Base-by-base conservation (phyloP, 78 protist species). In the Monocercomonoides exilis region DNA sequence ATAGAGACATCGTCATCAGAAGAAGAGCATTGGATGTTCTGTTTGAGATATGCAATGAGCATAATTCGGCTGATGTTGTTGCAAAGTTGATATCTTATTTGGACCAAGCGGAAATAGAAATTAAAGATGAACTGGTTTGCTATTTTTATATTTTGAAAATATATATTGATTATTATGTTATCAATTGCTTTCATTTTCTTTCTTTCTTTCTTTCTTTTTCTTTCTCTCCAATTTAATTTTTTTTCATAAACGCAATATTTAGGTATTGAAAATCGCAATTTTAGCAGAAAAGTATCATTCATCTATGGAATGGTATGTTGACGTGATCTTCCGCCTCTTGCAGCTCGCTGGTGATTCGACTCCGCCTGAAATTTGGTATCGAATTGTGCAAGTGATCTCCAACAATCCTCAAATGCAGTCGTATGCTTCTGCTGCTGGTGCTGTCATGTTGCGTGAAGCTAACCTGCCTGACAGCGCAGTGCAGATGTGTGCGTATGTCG, bases 311-410 rank as follows among this genome's bases (percentile, higher is more conserved):
- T 96, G 98, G 97, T 97, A 96, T 90, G 93, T 97, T 32, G 97
- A 97, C 82, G 92, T 90, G 54, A 89, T 96, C 86, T 77, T 96
- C 44, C 81, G 85, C 36, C 93, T 97, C 46, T 89, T 96, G 86
- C 34, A 86, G 33, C 5, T 46, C 0, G 98, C 96, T 34, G 98
- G 99, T 43, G 98, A 96, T 88, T 87, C 84, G 84, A 96, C 96
- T 43, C 36, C 92, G 29, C 94, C 94, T 2, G 96, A 92, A 42
- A 90, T 97, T 43, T 97, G 98, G 98, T 89, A 90, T 88, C 95
- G 99, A 4, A 97, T 96, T 29, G 94, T 95, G n/a, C 96, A 89
- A 34, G 90, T 97, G 86, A 94, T 98, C 86, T 95, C 96, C 84
- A 96, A 96, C 91, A 84, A 84, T 34, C 92, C 84, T 29, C 94